Evolutionary conservation across 2,329 filamentous ascomycete genomes (phyloP).

Genomic region (Botrytis deweyae): DNA sequence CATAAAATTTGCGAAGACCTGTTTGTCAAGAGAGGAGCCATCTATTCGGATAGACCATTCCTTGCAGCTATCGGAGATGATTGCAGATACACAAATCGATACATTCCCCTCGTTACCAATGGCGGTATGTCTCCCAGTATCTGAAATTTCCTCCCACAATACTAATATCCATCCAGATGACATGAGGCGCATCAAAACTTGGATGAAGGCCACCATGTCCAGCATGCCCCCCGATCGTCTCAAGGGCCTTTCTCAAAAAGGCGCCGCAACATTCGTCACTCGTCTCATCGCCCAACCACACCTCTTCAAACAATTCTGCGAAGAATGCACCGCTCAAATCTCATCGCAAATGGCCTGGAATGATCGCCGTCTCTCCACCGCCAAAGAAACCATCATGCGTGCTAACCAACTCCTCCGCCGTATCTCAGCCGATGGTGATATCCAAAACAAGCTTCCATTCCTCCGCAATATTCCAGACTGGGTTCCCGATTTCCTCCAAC

Average conservation of each 20-base stretch:
- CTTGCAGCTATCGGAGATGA: slow-evolving; percentile 23
- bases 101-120: slow-evolving; percentile 24
- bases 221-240: slow-evolving; percentile 33
- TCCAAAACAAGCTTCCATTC: slow-evolving; percentile 26
- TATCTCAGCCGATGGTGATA: slow-evolving; percentile 19
- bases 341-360: slow-evolving; percentile 24
- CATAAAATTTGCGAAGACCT: slow-evolving; percentile 46
- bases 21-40: slow-evolving; percentile 43
- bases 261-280: slow-evolving; percentile 19
- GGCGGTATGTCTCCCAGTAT: slow-evolving; percentile 14
- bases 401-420: slow-evolving; percentile 23
- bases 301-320: slow-evolving; percentile 25
- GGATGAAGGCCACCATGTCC: slow-evolving; percentile 24
- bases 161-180: slow-evolving; percentile 21
- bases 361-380: slow-evolving; percentile 18
- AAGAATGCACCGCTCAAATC: slow-evolving; percentile 23
- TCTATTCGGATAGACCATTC: slow-evolving; percentile 36
- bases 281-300: slow-evolving; percentile 20
- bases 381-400: slow-evolving; percentile 22
- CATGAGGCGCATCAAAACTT: slow-evolving; percentile 24
- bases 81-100: slow-evolving; percentile 18
- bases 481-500: slow-evolving; percentile 25
- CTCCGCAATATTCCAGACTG: slow-evolving; percentile 22
- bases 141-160: background rate
- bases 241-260: slow-evolving; percentile 18